Evolutionary conservation across 1,284 basidiomycete genomes (phyloP).

Genomic region (Puccinia horiana): DNA sequence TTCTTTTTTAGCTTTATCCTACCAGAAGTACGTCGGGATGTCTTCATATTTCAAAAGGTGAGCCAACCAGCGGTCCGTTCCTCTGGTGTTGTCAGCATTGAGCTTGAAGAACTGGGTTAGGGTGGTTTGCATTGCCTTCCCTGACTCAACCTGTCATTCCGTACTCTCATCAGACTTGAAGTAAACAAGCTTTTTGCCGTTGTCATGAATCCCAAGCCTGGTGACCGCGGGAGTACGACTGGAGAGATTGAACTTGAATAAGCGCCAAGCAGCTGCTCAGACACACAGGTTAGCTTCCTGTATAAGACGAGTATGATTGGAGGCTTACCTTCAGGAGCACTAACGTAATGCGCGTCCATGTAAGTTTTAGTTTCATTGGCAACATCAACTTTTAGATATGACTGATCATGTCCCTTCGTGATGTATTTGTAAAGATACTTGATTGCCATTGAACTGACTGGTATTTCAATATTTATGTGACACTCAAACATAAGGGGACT

Average conservation of each 20-base stretch:
- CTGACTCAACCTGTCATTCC: neutral
- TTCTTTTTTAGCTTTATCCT: neutral
- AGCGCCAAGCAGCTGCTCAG: slow-evolving; percentile 5
- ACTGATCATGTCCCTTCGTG: slow-evolving; percentile 20
- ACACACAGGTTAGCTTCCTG: too few relatives aligned
- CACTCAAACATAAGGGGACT: neutral
- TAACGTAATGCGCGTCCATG: slow-evolving; percentile 5
- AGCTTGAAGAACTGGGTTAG: neutral
- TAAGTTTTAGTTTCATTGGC: neutral
- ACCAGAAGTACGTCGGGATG: neutral
- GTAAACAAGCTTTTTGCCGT: neutral
- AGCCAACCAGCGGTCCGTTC: neutral
- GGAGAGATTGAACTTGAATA: neutral
- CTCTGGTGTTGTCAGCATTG: neutral
- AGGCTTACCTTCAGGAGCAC: slow-evolving; percentile 8
- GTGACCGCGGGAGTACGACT: neutral
- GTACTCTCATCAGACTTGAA: neutral
- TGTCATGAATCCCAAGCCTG: neutral
- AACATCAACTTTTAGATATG: neutral
- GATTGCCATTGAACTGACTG: neutral
- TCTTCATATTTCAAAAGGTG: neutral
- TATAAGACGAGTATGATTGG: too few relatives aligned
- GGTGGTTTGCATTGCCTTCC: neutral
- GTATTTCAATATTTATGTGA: slow-evolving; percentile 24
- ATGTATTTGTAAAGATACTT: slow-evolving; percentile 36